These are phyloP conservation scores for Pseudoturritis turrita DNA, from an alignment of 345 rosid species.

Conservation along the genomic window DNA sequence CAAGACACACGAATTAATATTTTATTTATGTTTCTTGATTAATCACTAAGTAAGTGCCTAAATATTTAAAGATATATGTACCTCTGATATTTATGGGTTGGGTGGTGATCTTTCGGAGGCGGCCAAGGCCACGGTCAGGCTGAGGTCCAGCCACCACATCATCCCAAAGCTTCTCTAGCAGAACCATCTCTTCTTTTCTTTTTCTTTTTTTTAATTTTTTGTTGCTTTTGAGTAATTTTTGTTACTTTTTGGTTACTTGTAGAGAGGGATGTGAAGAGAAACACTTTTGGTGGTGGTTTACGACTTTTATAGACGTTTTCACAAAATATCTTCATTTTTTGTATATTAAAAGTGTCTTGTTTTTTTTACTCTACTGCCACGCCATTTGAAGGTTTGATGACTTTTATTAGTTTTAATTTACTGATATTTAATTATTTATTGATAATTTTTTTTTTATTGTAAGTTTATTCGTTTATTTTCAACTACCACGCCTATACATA, in stretches of 20 bases:
- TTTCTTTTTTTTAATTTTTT: not conserved
- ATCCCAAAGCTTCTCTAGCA: constrained; percentile 84
- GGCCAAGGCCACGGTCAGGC: constrained; percentile 85
- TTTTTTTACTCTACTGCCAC: not conserved
- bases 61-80: not conserved
- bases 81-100: constrained; percentile 51
- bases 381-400: not conserved
- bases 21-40: not conserved
- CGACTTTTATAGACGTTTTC: constrained; percentile 21
- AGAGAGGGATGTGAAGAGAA: constrained; percentile 14
- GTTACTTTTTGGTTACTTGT: not conserved
- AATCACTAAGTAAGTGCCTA: not conserved
- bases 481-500: not conserved
- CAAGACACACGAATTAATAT: not conserved
- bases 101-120: constrained; percentile 65
- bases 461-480: not conserved
- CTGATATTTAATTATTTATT: not conserved
- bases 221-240: not conserved
- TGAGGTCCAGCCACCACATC: constrained; percentile 90
- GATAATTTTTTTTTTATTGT: too few species aligned
- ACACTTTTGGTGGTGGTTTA: not conserved
- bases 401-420: not conserved
- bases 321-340: constrained; percentile 23
- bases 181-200: constrained; percentile 31
- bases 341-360: not conserved